A percentile compares a stretch with the other conserved stretches of the same genome.
These are phyloP conservation scores for Chlorella sorokiniana DNA, from an alignment of 139 green algal genomes.

Conservation along the genomic window DNA sequence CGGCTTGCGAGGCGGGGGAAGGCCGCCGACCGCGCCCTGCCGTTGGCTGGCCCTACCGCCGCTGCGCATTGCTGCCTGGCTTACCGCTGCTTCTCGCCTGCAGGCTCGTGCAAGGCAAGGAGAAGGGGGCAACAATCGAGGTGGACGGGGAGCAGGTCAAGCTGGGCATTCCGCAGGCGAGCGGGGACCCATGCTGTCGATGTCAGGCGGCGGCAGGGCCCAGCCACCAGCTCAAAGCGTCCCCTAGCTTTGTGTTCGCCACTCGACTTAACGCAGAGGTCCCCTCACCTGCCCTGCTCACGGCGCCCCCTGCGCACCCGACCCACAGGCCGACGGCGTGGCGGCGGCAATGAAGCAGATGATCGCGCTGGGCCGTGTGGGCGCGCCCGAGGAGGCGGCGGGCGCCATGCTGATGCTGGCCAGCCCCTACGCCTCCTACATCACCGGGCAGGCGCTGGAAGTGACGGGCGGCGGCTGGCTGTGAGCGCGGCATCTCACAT, in stretches of 20 bases:
- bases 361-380: slow-evolving; percentile 69
- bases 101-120: slow-evolving; percentile 68
- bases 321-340: slow-evolving; percentile 9
- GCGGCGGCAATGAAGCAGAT: slow-evolving; percentile 39
- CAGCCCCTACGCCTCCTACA: slow-evolving; percentile 56
- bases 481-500: slow-evolving; percentile 1
- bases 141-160: slow-evolving; percentile 64
- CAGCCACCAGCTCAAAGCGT: too few relatives aligned
- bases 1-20: too few relatives aligned
- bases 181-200: too few relatives aligned
- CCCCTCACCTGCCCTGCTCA: background rate
- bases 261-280: background rate
- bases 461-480: slow-evolving; percentile 55
- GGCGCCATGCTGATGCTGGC: slow-evolving; percentile 79
- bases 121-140: slow-evolving; percentile 54
- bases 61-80: background rate
- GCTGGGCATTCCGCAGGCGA: slow-evolving; percentile 74
- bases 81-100: background rate
- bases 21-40: too few relatives aligned
- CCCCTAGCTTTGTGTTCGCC: too few relatives aligned
- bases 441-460: slow-evolving; percentile 63
- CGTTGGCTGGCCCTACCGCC: background rate
- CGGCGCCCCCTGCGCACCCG: background rate
- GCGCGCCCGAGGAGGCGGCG: slow-evolving; percentile 77
- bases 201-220: too few relatives aligned